Percentiles rank a stretch among this genome's conserved stretches.
Evolutionary conservation across 257 asterid species (phyloP).

Genomic region (Solanum medicagineum): DNA sequence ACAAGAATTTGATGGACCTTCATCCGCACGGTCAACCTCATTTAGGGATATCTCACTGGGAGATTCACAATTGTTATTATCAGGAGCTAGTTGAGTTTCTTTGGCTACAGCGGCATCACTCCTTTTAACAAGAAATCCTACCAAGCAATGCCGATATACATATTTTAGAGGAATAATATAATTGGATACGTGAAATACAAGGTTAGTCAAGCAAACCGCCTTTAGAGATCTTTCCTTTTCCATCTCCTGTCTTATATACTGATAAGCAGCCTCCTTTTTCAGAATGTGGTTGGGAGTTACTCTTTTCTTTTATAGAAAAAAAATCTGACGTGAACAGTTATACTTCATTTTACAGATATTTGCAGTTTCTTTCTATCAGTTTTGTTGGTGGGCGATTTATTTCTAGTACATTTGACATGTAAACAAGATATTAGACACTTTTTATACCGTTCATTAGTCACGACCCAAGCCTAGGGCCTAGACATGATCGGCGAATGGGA

Average conservation of each 20-base stretch:
- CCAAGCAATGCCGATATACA: neutral
- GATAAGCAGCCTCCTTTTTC: neutral
- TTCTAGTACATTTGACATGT: neutral
- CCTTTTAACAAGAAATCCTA: neutral
- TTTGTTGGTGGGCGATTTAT: neutral
- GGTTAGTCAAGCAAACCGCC: neutral
- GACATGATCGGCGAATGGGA: no score
- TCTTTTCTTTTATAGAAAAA: neutral
- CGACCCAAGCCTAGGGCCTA: no score
- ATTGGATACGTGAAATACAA: neutral
- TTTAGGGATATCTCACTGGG: neutral
- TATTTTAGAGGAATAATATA: neutral
- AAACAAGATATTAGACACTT: neutral
- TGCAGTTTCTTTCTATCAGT: neutral
- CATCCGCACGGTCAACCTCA: constrained; percentile 3
- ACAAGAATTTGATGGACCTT: constrained; percentile 10
- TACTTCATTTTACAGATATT: neutral
- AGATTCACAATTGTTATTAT: neutral
- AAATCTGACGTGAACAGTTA: neutral
- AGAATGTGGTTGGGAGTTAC: neutral
- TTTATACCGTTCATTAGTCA: neutral
- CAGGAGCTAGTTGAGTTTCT: neutral
- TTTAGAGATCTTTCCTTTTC: no score
- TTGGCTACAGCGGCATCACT: neutral
- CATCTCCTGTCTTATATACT: no score